These are phyloP conservation scores for Medicago arabica DNA, from an alignment of 306 rosid species.

Conservation along the genomic window DNA sequence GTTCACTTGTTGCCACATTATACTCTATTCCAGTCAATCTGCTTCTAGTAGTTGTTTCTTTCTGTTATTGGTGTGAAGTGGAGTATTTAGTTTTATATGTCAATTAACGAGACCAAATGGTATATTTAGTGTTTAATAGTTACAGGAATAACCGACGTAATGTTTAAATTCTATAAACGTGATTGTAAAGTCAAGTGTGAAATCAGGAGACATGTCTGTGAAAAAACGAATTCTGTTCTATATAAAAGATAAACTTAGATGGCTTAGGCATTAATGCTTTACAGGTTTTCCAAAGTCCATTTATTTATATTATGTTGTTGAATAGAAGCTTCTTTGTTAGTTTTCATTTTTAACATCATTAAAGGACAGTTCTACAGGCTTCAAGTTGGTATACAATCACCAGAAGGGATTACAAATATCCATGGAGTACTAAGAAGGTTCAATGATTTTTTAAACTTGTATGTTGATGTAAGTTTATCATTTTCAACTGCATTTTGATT, in stretches of 20 bases:
- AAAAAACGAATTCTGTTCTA: neutral
- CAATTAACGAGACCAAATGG: slow-evolving; percentile 9
- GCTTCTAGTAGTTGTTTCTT: slow-evolving; percentile 10
- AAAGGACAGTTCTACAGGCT: slow-evolving; percentile 99
- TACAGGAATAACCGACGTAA: neutral
- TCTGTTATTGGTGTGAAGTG: slow-evolving; percentile 16
- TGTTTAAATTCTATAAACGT: slow-evolving; percentile 8
- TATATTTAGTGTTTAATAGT: slow-evolving; percentile 17
- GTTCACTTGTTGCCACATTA: neutral
- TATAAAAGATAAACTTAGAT: slow-evolving; percentile 27
- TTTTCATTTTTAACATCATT: slow-evolving; percentile 63
- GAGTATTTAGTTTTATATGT: slow-evolving; percentile 20
- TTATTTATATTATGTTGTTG: slow-evolving; percentile 21
- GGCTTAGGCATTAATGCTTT: slow-evolving; percentile 4
- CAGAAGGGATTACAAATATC: slow-evolving; percentile 73
- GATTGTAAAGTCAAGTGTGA: slow-evolving; percentile 25
- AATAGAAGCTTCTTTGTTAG: slow-evolving; percentile 39
- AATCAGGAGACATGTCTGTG: slow-evolving; percentile 13
- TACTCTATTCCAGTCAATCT: slow-evolving; percentile 15
- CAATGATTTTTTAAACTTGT: slow-evolving; percentile 91
- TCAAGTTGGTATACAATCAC: slow-evolving; percentile 94
- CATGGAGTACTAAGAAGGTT: slow-evolving; percentile 84
- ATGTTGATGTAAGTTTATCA: slow-evolving; percentile 73
- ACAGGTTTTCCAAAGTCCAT: slow-evolving; percentile 17
- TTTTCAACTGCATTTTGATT: slow-evolving; percentile 17